A percentile compares a stretch with the other conserved stretches of the same genome.
Evolutionary conservation across 129 eudicot genomes (phyloP).

Genomic region (Saposhnikovia divaricata): DNA sequence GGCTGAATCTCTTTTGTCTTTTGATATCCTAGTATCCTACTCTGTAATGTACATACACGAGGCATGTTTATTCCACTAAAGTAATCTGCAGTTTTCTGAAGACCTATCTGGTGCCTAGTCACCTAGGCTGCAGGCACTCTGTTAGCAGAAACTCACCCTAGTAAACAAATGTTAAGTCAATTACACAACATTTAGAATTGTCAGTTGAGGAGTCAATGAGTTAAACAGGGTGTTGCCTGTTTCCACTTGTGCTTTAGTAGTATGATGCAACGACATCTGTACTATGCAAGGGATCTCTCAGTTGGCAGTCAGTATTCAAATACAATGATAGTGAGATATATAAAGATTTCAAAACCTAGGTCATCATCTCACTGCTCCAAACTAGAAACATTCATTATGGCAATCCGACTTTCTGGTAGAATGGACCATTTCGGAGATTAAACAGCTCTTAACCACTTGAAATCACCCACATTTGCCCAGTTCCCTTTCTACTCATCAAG

Average conservation of each 20-base stretch:
- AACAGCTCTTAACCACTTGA: conserved; percentile 63
- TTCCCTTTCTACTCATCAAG: conserved; percentile 65
- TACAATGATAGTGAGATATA: not conserved
- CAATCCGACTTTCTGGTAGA: conserved; percentile 40
- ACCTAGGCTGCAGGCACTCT: too few relatives aligned
- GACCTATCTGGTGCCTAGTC: too few relatives aligned
- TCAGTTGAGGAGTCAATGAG: not conserved
- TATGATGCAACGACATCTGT: not conserved
- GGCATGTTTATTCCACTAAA: too few relatives aligned
- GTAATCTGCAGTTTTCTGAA: too few relatives aligned
- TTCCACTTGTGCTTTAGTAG: not conserved
- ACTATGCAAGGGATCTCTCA: not conserved
- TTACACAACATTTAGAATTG: not conserved
- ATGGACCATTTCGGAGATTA: conserved; percentile 74
- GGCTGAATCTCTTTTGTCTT: too few relatives aligned
- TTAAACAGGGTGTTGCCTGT: not conserved
- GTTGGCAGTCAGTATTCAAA: not conserved
- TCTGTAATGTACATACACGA: too few relatives aligned
- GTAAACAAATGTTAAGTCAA: too few relatives aligned
- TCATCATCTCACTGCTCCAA: conserved; percentile 5
- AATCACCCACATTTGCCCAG: conserved; percentile 90
- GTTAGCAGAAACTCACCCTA: too few relatives aligned
- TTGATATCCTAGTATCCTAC: too few relatives aligned
- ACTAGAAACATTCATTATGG: conserved; percentile 21
- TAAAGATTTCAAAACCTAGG: conserved; percentile 1